These are phyloP conservation scores for Saccharomycopsis malanga DNA, from an alignment of 805 yeast genomes.

Conservation along the genomic window DNA sequence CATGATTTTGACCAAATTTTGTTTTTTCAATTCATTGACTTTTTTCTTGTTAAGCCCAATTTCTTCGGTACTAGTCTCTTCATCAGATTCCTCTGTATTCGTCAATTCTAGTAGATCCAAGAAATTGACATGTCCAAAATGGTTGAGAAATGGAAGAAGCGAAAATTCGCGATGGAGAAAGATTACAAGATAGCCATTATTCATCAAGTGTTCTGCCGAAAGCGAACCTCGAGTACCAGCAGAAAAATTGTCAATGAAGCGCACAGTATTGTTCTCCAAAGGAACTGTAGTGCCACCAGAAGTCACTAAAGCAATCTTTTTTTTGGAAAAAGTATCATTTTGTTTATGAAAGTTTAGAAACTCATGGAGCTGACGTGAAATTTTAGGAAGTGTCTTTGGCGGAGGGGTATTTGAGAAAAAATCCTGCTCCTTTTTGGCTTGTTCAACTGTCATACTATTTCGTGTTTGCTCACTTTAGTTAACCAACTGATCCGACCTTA, in stretches of 20 bases:
- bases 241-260: constrained; percentile 93
- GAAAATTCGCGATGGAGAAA: constrained; percentile 91
- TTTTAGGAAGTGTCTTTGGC: constrained; percentile 49
- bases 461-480: neutral
- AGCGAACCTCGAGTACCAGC: constrained; percentile 99
- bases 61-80: neutral
- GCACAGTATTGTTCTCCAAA: constrained; percentile 88
- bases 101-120: constrained; percentile 47
- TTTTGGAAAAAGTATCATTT: constrained; percentile 32
- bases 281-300: constrained; percentile 99
- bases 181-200: constrained; percentile 83
- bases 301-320: constrained; percentile 71
- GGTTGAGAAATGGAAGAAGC: constrained; percentile 85
- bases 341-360: constrained; percentile 42
- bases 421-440: constrained; percentile 5
- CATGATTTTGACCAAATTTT: constrained; percentile 4
- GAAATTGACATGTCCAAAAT: constrained; percentile 78
- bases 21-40: constrained; percentile 3
- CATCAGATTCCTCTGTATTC: neutral
- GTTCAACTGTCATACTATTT: neutral
- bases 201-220: constrained; percentile 85
- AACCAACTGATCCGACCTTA: neutral
- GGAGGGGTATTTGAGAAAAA: constrained; percentile 16
- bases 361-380: constrained; percentile 47
- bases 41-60: neutral